Evolutionary conservation across 305 asterid genomes (phyloP).

Genomic region (Andrographis paniculata): DNA sequence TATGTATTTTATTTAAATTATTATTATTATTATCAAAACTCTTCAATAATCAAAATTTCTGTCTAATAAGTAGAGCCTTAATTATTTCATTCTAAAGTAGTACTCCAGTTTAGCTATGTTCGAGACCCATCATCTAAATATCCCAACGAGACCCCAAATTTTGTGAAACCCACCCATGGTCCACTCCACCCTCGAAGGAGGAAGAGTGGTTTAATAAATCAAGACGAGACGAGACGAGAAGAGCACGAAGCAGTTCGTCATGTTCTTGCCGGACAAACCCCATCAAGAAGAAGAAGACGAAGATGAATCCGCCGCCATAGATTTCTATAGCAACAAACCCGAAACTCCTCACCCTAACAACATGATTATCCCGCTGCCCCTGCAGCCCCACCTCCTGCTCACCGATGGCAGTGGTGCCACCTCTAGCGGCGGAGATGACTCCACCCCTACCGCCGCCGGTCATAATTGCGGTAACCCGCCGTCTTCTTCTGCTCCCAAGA

Average conservation of each 20-base stretch:
- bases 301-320: not conserved
- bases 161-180: no score
- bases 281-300: not conserved
- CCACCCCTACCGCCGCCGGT: not conserved
- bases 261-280: not conserved
- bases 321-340: not conserved
- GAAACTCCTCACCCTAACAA: not conserved
- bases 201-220: not conserved
- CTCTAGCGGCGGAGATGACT: slow-evolving; percentile 1
- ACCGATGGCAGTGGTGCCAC: slow-evolving; percentile 1
- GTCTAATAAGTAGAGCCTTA: no score
- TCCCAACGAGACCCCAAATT: no score
- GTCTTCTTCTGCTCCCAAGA: slow-evolving; percentile 49
- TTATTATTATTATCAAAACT: no score
- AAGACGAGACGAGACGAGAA: not conserved
- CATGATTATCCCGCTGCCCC: slow-evolving; percentile 1
- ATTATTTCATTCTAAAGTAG: no score
- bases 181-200: not conserved
- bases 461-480: slow-evolving; percentile 16
- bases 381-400: not conserved
- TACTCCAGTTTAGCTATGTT: no score
- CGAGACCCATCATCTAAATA: no score
- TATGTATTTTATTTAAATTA: no score
- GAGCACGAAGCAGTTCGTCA: no score
- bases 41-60: no score